Base-by-base conservation (phyloP, 2,329 filamentous ascomycete species). In the Xylariales sp. region DNA sequence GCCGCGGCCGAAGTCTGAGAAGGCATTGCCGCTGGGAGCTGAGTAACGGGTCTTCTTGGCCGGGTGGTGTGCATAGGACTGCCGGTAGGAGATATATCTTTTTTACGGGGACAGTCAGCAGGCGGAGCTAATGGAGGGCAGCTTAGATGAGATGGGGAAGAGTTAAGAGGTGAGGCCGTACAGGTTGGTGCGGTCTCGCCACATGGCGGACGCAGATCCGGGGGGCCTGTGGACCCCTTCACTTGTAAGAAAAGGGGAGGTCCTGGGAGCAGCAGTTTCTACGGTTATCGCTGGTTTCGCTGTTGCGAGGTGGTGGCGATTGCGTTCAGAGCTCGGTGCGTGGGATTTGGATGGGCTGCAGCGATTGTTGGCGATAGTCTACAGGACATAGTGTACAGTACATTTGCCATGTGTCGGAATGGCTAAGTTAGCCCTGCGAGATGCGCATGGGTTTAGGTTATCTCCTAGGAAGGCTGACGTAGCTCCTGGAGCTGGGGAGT, bases 121-220 rank as follows among this genome's bases (percentile, higher is more conserved):
- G 31, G 29, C 17, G 37, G 17, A 38, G n/a, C 47, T 38, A 38
- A 20, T 41, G 14, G 34, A 20, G 16, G 4, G 15, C n/a, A 15
- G 17, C 10, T 18, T 14, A 20, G n/a, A 23, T n/a, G 35, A n/a
- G 12, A 19, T n/a, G 8, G 14, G 28, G n/a, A 16, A 5, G 13
- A 24, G 35, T 12, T n/a, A 19, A 19, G 28, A 28, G 28, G 39
- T 25, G 35, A 38, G 39, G 32, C 59, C 78, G 54, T 81, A 96
- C 89, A 98, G 85, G 63, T 97, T 98, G 53, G 93, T 98, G 68
- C 93, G 85, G 76, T 98, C 93, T 73, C 93, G 88, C 90, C 90
- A 98, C 88, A 95, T 95, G 70, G 77, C 83, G 81, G 74, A 75
- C 71, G 69, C 67, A 58, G n/a, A n/a, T n/a, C n/a, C 46, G 44